Evolutionary conservation across 106 monocot species (phyloP).

Genomic region (Posidonia australis): DNA sequence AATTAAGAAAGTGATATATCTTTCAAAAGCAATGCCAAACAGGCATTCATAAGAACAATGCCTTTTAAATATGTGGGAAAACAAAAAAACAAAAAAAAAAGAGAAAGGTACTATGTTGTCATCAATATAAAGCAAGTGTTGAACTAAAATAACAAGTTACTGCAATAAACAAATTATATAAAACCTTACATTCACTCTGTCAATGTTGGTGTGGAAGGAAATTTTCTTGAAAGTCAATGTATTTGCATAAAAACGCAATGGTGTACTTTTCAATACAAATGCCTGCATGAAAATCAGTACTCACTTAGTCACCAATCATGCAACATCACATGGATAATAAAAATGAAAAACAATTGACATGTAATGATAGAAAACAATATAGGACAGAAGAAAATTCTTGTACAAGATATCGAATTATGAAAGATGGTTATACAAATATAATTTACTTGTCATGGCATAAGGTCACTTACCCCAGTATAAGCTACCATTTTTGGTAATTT

Average conservation of each 20-base stretch:
- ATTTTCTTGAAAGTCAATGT: slow-evolving; percentile 3
- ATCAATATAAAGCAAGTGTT: background rate
- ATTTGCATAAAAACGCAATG: slow-evolving; percentile 14
- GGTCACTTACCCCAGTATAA: slow-evolving; percentile 70
- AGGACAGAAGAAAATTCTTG: background rate
- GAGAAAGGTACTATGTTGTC: too few relatives aligned
- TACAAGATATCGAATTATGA: background rate
- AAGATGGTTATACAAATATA: background rate
- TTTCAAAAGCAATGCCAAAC: too few relatives aligned
- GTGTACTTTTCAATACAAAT: slow-evolving; percentile 10
- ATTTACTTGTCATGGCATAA: background rate
- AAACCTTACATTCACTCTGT: slow-evolving; percentile 13
- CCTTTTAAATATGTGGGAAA: too few relatives aligned
- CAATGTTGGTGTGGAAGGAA: background rate
- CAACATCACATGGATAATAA: background rate
- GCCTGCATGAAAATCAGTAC: background rate
- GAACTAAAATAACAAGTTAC: background rate
- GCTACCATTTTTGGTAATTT: slow-evolving; percentile 55
- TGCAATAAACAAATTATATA: background rate
- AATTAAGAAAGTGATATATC: too few relatives aligned
- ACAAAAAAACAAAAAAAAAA: too few relatives aligned
- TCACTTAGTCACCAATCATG: too few relatives aligned
- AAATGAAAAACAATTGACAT: background rate
- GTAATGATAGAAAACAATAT: background rate
- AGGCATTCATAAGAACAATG: too few relatives aligned